Conservation (phyloP, 331 rosid genomes). For the Spiraea crenata region DNA sequence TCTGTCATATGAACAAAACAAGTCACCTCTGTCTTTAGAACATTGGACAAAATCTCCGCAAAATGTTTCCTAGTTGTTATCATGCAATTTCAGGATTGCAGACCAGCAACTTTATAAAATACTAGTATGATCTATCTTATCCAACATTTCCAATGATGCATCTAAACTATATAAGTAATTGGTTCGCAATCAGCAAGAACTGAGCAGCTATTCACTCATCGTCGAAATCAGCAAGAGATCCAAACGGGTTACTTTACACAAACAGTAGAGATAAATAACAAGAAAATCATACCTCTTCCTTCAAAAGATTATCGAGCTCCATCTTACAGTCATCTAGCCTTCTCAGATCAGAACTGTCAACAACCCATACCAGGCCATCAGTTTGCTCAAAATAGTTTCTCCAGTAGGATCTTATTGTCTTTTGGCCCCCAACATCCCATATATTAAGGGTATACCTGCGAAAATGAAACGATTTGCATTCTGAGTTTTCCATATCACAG, state of each 20-base stretch:
- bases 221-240: not conserved
- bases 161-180: not conserved
- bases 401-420: constrained; percentile 92
- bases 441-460: constrained; percentile 83
- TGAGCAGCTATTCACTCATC: not conserved
- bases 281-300: constrained; percentile 65
- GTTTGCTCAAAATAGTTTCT: constrained; percentile 96
- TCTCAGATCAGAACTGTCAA: constrained; percentile 89
- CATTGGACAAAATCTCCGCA: not conserved
- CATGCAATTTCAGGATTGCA: not conserved
- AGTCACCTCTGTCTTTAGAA: constrained; percentile 7
- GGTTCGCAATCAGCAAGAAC: not conserved
- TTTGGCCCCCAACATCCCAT: constrained; percentile 98
- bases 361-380: constrained; percentile 93
- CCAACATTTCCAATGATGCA: not conserved
- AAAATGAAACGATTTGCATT: constrained; percentile 8
- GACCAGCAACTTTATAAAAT: not conserved
- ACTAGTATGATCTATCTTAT: not conserved
- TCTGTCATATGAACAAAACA: constrained; percentile 34
- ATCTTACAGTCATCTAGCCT: constrained; percentile 85
- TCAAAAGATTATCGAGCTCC: constrained; percentile 84
- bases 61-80: not conserved
- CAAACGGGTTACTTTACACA: not conserved
- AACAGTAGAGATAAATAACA: not conserved
- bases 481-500: not conserved